phyloP scores from a whole-genome alignment of 345 rosid genomes.

The Arabidopsis suecica region DNA sequence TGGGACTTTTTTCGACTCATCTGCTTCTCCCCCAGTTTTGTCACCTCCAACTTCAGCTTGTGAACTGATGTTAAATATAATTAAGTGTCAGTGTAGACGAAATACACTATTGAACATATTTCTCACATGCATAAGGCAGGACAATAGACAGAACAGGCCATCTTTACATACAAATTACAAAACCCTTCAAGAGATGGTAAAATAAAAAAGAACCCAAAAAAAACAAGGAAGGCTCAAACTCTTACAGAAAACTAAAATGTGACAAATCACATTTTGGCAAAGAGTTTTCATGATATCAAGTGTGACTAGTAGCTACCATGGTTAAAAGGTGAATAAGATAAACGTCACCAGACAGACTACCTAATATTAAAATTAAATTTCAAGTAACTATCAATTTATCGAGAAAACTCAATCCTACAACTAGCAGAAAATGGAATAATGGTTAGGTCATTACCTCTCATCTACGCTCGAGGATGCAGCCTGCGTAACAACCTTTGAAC shows the following conservation, averaged over 20 bases:
- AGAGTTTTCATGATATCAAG: conserved; percentile 20
- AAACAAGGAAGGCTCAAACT: conserved; percentile 17
- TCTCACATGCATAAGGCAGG: conserved; percentile 28
- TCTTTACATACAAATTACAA: conserved; percentile 16
- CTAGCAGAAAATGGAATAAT: conserved; percentile 26
- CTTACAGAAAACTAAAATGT: conserved; percentile 13
- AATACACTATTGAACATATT: conserved; percentile 23
- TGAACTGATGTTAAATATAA: conserved; percentile 54
- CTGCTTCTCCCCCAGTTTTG: conserved; percentile 52
- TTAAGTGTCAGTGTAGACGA: conserved; percentile 15
- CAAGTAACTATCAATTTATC: neutral
- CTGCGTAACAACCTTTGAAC: conserved; percentile 59
- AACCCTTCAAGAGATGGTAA: neutral
- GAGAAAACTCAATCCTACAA: conserved; percentile 11
- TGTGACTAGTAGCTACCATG: conserved; percentile 17
- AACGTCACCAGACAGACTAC: conserved; percentile 10
- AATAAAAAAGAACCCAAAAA: neutral
- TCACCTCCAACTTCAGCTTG: conserved; percentile 61
- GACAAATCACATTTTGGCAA: neutral
- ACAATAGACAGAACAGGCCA: neutral
- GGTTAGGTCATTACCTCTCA: conserved; percentile 61
- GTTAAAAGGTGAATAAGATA: conserved; percentile 1
- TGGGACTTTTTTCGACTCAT: conserved; percentile 47
- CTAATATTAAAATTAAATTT: conserved; percentile 6
- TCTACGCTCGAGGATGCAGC: conserved; percentile 54